Conservation (phyloP, 257 asterid species). For the Catharanthus roseus region DNA sequence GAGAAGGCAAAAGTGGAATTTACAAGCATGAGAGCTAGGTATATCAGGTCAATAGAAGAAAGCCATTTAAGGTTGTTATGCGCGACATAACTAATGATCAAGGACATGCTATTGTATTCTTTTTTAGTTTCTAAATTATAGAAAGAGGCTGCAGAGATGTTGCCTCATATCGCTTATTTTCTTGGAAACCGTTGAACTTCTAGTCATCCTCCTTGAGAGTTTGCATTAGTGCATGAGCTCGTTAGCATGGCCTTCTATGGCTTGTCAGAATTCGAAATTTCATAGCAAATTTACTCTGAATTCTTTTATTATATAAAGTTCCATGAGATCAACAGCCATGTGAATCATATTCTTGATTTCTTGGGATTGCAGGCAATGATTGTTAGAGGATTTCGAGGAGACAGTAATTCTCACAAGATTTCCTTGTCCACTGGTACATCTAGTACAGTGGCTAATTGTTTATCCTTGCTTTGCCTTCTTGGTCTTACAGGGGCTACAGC, state of each 20-base stretch:
- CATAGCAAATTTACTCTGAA: not conserved
- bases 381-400: slow-evolving; percentile 90
- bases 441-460: slow-evolving; percentile 37
- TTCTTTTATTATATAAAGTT: not conserved
- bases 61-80: not conserved
- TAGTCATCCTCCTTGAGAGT: not conserved
- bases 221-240: not conserved
- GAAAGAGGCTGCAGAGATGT: not conserved
- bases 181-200: not conserved
- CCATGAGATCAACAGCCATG: not conserved
- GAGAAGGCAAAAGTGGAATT: not conserved
- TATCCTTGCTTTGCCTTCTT: slow-evolving; percentile 60
- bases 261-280: not conserved
- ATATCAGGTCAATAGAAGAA: not conserved
- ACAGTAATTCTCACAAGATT: slow-evolving; percentile 55
- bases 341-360: not conserved
- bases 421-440: slow-evolving; percentile 69
- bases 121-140: no score
- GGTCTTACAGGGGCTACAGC: slow-evolving; percentile 60
- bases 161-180: not conserved
- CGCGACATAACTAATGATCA: not conserved
- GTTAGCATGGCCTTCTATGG: not conserved
- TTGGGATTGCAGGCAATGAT: slow-evolving; percentile 81
- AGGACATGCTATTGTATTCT: not conserved
- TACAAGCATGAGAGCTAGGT: not conserved